phyloP scores from a whole-genome alignment of 2,329 filamentous ascomycete species.

The Nigrospora sphaerica region DNA sequence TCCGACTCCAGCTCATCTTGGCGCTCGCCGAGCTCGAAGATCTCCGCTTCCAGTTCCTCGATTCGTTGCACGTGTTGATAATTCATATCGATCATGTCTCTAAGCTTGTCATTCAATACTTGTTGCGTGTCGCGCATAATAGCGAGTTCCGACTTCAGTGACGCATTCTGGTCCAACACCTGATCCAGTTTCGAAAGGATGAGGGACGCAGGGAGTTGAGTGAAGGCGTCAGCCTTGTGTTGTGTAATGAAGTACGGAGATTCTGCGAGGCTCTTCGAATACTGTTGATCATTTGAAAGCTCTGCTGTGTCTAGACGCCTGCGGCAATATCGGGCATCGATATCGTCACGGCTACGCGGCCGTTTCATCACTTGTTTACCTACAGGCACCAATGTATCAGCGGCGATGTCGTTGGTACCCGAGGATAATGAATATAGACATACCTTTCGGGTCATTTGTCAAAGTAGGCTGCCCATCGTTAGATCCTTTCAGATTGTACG shows the following conservation, averaged over 20 bases:
- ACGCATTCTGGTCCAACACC: constrained; percentile 2
- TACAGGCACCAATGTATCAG: not conserved
- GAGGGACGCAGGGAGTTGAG: not conserved
- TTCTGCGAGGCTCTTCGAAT: not conserved
- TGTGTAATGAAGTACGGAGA: not conserved
- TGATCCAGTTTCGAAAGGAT: constrained; percentile 3
- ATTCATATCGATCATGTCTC: not conserved
- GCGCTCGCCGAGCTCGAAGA: not conserved
- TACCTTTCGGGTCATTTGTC: not conserved
- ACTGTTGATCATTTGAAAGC: not conserved
- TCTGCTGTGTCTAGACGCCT: not conserved
- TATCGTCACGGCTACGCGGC: not conserved
- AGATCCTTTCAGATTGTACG: not conserved
- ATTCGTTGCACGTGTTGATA: not conserved
- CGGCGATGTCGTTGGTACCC: not conserved
- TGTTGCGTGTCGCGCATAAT: constrained; percentile 1
- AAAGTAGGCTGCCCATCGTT: not conserved
- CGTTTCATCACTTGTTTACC: constrained; percentile 1
- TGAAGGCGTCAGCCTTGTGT: not conserved
- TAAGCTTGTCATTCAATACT: not conserved
- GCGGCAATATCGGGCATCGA: not conserved
- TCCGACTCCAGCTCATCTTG: not conserved
- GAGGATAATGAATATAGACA: not conserved
- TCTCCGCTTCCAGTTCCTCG: not conserved
- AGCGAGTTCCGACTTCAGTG: not conserved